Evolutionary conservation across 2,329 filamentous ascomycete genomes (phyloP), one percentile per base, ranked within the genome.

Genomic region (Magnaporthiopsis rhizophila): DNA sequence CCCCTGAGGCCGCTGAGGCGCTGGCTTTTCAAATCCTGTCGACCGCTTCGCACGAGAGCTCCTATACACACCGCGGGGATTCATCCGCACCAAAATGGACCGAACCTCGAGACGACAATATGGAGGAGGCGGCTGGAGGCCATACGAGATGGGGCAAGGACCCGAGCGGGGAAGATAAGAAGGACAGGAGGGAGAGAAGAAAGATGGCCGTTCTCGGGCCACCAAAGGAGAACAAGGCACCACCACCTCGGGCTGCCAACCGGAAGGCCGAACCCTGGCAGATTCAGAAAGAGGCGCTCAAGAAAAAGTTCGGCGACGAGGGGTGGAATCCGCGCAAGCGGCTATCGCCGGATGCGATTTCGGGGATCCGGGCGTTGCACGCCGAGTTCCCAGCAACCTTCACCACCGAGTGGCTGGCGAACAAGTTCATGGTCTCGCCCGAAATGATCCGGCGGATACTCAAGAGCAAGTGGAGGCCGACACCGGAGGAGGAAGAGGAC

Each of bases 371-470:
- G 58, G 88, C 90, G 26, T 80, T 99, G 45, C 86, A 97, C 74
- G 79, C 83, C 32, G 87, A 92, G 69, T 89, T 92, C 67, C 92
- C 94, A 0, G 83, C 89, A 2, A 81, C 83, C 65, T 97, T 92
- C 78, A 90, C 89, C 4, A 96, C 90, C 0, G 76, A 82, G 21
- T 82, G 86, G 45, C 85, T 98, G 18, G 86, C 94, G 0, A 72
- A 86, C 1, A 86, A 92, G 69, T 99, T 98, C 76, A 82, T 92
- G 74, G 81, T 97, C n/a, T 92, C 92, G 0, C 81, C 90, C 2
- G 95, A 99, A 74, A 91, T 88, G 0, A 90, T 98, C 65, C 87
- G 93, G 13, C 85, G 95, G 50, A 96, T 99, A 63, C 78, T 99
- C 67, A 91, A 85, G 78, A 86, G 85, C 74, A 92, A 91, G 66